Conservation (phyloP, 2,329 filamentous ascomycete species). For the Alternaria viburni region DNA sequence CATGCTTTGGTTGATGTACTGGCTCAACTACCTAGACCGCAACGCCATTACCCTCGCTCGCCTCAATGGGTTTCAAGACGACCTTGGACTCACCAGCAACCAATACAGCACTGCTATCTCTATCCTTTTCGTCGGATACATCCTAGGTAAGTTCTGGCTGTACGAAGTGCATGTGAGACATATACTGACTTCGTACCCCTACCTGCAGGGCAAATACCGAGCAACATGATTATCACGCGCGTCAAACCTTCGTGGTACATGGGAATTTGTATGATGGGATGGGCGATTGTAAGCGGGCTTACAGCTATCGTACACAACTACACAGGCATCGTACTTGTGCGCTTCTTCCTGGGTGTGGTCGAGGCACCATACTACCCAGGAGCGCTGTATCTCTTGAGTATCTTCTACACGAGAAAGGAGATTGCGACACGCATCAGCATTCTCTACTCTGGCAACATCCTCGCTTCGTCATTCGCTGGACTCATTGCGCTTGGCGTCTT, state of each 20-base stretch:
- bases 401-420: conserved; percentile 67
- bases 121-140: conserved; percentile 45
- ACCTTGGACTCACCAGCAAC: conserved; percentile 37
- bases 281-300: conserved; percentile 37
- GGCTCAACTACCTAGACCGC: conserved; percentile 51
- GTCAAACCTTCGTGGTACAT: conserved; percentile 34
- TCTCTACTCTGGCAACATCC: conserved; percentile 20
- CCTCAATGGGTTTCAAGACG: conserved; percentile 64
- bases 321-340: conserved; percentile 34
- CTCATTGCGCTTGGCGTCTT: conserved; percentile 26
- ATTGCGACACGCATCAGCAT: conserved; percentile 30
- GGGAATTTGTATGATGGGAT: conserved; percentile 37
- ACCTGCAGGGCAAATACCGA: conserved; percentile 3
- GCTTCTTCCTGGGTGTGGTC: conserved; percentile 41
- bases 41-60: conserved; percentile 69
- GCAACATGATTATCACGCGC: background rate
- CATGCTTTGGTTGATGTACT: conserved; percentile 39
- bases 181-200: too few relatives aligned
- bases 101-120: conserved; percentile 51
- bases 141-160: too few relatives aligned
- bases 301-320: conserved; percentile 39
- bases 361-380: conserved; percentile 63
- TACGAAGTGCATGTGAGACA: too few relatives aligned
- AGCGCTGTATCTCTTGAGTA: conserved; percentile 64
- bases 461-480: conserved; percentile 20